Percentiles rank a stretch among this genome's conserved stretches.
These are phyloP conservation scores for Colletotrichum sp. DNA, from an alignment of 2,329 filamentous ascomycete species.

Conservation along the genomic window DNA sequence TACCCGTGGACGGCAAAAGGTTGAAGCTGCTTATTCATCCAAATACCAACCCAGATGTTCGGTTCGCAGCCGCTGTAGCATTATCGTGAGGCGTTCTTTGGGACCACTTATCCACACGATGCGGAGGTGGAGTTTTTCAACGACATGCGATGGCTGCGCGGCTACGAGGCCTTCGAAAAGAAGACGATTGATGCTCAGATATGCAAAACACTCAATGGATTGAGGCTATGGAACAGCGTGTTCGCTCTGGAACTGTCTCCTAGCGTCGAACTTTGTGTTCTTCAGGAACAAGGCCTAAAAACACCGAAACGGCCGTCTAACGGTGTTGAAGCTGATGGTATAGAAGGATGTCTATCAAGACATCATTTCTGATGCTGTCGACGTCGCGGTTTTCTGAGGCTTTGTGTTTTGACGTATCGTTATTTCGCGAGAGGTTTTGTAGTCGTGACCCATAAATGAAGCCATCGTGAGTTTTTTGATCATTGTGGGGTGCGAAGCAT, in stretches of 20 bases:
- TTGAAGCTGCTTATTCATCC: not conserved
- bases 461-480: constrained; percentile 7
- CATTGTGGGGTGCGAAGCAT: not conserved
- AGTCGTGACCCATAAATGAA: constrained; percentile 7
- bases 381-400: not conserved
- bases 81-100: not conserved
- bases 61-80: not conserved
- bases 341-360: not conserved
- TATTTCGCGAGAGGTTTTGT: not conserved
- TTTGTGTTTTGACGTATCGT: not conserved
- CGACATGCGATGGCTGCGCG: not conserved
- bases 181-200: not conserved
- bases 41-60: not conserved
- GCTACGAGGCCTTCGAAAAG: not conserved
- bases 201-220: not conserved
- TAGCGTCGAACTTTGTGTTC: not conserved
- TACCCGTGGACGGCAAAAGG: too few species aligned
- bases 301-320: not conserved
- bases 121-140: not conserved
- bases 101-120: not conserved
- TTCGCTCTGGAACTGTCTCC: not conserved
- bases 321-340: not conserved
- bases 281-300: not conserved
- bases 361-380: not conserved
- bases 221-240: not conserved